phyloP scores from a whole-genome alignment of 257 asterid species.

The Penstemon barbatus region DNA sequence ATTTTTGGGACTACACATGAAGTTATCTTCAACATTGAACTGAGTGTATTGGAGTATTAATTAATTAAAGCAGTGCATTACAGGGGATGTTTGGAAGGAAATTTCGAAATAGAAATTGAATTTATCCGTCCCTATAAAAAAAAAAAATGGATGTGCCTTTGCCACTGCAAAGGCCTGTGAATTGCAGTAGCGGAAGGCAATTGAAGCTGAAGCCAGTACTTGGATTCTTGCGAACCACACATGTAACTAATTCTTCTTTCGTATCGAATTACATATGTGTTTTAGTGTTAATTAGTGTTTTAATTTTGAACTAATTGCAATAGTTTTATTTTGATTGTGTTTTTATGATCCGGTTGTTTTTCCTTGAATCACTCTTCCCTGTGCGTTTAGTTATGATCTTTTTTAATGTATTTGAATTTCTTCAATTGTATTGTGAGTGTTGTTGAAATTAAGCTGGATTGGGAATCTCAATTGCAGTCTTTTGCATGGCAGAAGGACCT shows the following conservation, averaged over 20 bases:
- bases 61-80: too few relatives aligned
- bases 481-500: conserved; percentile 44
- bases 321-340: neutral
- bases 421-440: conserved; percentile 1
- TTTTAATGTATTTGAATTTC: conserved; percentile 11
- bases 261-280: neutral
- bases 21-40: conserved; percentile 13
- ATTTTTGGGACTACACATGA: conserved; percentile 29
- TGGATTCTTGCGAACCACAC: conserved; percentile 58
- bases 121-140: neutral
- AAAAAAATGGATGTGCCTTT: conserved; percentile 62
- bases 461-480: conserved; percentile 48
- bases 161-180: conserved; percentile 54
- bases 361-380: neutral
- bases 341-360: neutral
- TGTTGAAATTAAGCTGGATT: conserved; percentile 2
- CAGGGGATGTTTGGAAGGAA: conserved; percentile 28
- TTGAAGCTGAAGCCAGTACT: conserved; percentile 59
- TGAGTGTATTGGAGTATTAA: too few relatives aligned
- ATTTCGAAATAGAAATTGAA: conserved; percentile 20
- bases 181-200: conserved; percentile 40
- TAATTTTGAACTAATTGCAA: neutral
- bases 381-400: neutral
- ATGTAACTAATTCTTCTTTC: conserved; percentile 37
- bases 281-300: neutral